phyloP scores from a whole-genome alignment of 495 filamentous ascomycete genomes.

The Parmelia sp. region DNA sequence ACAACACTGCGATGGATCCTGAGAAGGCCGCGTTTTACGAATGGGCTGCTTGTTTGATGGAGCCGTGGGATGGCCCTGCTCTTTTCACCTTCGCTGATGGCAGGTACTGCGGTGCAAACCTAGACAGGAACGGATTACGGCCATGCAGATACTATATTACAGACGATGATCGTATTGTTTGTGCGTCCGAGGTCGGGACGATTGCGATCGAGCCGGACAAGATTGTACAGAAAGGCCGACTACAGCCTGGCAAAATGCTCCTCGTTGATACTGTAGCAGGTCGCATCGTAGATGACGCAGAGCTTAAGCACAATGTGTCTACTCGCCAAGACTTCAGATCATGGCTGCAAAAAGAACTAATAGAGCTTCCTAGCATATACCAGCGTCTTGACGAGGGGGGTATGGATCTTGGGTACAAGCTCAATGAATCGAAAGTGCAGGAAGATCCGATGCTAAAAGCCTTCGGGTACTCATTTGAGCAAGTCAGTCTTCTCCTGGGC shows the following conservation, averaged over 20 bases:
- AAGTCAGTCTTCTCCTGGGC: constrained; percentile 86
- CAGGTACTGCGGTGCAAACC: constrained; percentile 93
- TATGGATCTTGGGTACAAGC: constrained; percentile 56
- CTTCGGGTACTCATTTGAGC: constrained; percentile 95
- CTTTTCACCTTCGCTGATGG: constrained; percentile 98
- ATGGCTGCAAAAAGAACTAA: constrained; percentile 83
- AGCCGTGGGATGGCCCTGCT: constrained; percentile 97
- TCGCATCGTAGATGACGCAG: constrained; percentile 90
- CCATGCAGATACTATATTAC: constrained; percentile 98
- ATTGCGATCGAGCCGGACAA: constrained; percentile 87
- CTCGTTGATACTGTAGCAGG: constrained; percentile 93
- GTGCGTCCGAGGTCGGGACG: constrained; percentile 94
- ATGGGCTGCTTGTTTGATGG: constrained; percentile 99
- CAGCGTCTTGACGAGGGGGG: constrained; percentile 50
- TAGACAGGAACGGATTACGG: constrained; percentile 96
- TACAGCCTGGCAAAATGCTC: constrained; percentile 96
- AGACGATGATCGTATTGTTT: constrained; percentile 97
- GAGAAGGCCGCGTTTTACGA: constrained; percentile 98
- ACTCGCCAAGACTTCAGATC: constrained; percentile 76
- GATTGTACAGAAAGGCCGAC: constrained; percentile 87
- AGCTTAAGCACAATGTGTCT: constrained; percentile 86
- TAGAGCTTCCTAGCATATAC: constrained; percentile 72
- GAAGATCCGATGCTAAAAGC: constrained; percentile 79
- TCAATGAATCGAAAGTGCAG: constrained; percentile 72
- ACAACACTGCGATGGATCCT: constrained; percentile 84